These are phyloP conservation scores for Neobulgaria alba DNA, from an alignment of 2,329 filamentous ascomycete genomes.

Conservation along the genomic window DNA sequence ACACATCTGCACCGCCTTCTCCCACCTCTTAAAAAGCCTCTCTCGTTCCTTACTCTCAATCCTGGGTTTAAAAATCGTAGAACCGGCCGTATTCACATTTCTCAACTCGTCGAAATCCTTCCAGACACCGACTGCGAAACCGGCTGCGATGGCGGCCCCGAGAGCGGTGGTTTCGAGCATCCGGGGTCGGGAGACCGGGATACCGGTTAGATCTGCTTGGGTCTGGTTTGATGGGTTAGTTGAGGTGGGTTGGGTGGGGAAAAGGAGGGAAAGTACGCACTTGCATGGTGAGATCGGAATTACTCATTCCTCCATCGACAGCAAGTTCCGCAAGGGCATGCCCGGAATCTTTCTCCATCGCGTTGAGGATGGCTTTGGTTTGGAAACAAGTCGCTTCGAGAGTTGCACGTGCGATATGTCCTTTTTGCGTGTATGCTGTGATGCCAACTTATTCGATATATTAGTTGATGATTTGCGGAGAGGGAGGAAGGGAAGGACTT, in stretches of 20 bases:
- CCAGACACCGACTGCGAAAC: constrained; percentile 77
- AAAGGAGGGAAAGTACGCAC: constrained; percentile 29
- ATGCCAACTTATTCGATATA: constrained; percentile 51
- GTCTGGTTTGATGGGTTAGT: constrained; percentile 38
- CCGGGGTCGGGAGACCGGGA: constrained; percentile 71
- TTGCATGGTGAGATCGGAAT: constrained; percentile 84
- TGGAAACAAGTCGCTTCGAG: constrained; percentile 90
- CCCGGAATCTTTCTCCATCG: constrained; percentile 80
- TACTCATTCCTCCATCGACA: constrained; percentile 85
- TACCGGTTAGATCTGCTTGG: constrained; percentile 76
- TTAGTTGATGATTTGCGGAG: not conserved
- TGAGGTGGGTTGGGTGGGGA: constrained; percentile 6
- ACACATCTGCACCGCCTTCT: constrained; percentile 48
- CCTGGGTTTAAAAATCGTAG: constrained; percentile 61
- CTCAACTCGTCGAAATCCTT: constrained; percentile 64
- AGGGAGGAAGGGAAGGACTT: constrained; percentile 3
- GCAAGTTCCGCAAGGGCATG: constrained; percentile 67
- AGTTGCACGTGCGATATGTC: constrained; percentile 81
- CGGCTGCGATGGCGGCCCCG: constrained; percentile 81
- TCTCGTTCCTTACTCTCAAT: constrained; percentile 37
- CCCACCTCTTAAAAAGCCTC: constrained; percentile 43
- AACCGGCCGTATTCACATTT: constrained; percentile 61
- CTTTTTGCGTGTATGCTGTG: constrained; percentile 75
- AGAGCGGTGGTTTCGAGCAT: constrained; percentile 90
- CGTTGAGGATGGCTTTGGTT: constrained; percentile 82